Percentiles rank a stretch among this genome's conserved stretches.
phyloP scores from a whole-genome alignment of 495 filamentous ascomycete genomes.

The Delitschia confertaspora region DNA sequence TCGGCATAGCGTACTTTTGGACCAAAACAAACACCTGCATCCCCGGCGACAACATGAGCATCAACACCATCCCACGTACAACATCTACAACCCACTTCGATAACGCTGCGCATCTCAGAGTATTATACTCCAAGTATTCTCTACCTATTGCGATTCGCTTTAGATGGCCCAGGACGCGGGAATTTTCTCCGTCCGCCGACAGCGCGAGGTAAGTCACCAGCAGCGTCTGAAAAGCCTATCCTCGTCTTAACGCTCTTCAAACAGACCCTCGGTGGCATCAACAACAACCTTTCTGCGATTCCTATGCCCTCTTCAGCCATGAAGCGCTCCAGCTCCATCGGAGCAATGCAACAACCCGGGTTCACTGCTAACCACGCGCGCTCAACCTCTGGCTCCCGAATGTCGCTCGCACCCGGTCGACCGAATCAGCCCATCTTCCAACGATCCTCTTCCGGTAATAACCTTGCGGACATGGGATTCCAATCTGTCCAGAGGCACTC shows the following conservation, averaged over 20 bases:
- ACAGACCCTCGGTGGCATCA: conserved; percentile 71
- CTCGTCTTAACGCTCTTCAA: conserved; percentile 6
- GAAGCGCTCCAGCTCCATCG: conserved; percentile 84
- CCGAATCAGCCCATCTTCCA: conserved; percentile 78
- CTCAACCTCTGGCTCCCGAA: conserved; percentile 70
- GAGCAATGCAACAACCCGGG: conserved; percentile 53
- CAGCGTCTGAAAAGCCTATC: background rate
- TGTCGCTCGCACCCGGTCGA: conserved; percentile 70
- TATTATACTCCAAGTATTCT: no score
- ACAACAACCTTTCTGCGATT: conserved; percentile 62
- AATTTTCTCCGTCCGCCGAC: conserved; percentile 37
- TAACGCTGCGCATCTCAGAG: no score
- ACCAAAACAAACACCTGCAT: no score
- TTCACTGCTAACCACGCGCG: conserved; percentile 64
- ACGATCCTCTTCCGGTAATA: conserved; percentile 70
- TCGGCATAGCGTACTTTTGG: no score
- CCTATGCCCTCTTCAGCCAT: conserved; percentile 89
- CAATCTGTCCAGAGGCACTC: conserved; percentile 82
- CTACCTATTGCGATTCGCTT: no score
- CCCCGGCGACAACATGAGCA: no score
- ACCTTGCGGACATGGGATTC: conserved; percentile 65
- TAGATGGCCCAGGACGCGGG: conserved; percentile 37
- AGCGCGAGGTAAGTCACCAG: conserved; percentile 34
- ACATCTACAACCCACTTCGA: no score
- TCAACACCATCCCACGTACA: no score